These are phyloP conservation scores for Rhipidocladum racemiflorum DNA, from an alignment of 176 grass and related monocot species.

Conservation along the genomic window DNA sequence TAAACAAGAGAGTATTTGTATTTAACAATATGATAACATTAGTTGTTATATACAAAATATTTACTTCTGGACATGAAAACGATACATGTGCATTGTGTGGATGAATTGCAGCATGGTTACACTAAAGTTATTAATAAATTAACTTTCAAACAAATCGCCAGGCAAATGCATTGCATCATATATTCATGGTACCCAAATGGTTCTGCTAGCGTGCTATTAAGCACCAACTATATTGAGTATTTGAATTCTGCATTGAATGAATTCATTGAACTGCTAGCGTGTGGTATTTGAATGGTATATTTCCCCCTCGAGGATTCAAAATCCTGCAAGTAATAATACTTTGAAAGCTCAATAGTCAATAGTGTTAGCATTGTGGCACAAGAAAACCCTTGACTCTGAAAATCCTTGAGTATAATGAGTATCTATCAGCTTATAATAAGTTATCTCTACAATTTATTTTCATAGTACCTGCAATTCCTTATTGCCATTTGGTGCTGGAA, in stretches of 20 bases:
- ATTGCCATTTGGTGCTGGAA: slow-evolving; percentile 58
- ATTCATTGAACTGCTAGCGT: slow-evolving; percentile 17
- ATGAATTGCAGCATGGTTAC: slow-evolving; percentile 6
- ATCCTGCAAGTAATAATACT: slow-evolving; percentile 9
- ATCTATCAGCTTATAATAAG: slow-evolving; percentile 10
- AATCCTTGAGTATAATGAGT: not conserved
- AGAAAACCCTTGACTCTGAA: slow-evolving; percentile 4
- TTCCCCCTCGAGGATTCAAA: not conserved
- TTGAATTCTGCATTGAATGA: not conserved
- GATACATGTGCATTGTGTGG: not conserved
- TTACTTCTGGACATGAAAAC: not conserved
- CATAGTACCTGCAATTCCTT: slow-evolving; percentile 64
- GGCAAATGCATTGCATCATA: slow-evolving; percentile 1
- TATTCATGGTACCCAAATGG: not conserved
- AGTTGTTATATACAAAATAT: not conserved
- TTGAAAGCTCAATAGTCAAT: not conserved
- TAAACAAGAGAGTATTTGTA: slow-evolving; percentile 9
- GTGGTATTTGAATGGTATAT: not conserved
- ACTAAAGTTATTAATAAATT: not conserved
- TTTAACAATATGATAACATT: not conserved
- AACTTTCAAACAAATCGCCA: not conserved
- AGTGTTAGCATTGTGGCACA: not conserved
- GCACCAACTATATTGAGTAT: not conserved
- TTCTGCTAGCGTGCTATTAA: slow-evolving; percentile 10
- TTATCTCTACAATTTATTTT: slow-evolving; percentile 22